Evolutionary conservation across 1,284 basidiomycete species (phyloP).

Genomic region (Wallemia hederae): DNA sequence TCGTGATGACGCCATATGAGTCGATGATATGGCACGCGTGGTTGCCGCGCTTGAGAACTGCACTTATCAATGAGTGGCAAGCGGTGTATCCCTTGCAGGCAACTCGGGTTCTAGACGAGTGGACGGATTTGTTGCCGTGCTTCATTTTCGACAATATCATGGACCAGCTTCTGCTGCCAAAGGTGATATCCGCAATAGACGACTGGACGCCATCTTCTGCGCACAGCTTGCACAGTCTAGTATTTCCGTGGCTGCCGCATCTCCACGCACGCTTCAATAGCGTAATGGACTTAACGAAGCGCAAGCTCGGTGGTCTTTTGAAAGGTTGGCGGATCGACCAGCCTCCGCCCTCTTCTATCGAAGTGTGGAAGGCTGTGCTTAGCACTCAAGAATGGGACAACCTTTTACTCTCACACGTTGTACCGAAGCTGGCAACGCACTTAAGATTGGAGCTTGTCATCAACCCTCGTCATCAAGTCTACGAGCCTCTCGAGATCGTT

Average conservation of each 20-base stretch:
- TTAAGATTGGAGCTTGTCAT: conserved; percentile 56
- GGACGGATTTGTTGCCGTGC: conserved; percentile 55
- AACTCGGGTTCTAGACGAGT: conserved; percentile 56
- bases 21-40: conserved; percentile 76
- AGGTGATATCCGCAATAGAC: conserved; percentile 51
- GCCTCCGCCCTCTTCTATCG: conserved; percentile 1
- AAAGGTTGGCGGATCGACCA: conserved; percentile 36
- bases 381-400: conserved; percentile 59
- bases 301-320: conserved; percentile 51
- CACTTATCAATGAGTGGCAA: conserved; percentile 53
- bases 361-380: conserved; percentile 27
- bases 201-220: conserved; percentile 43
- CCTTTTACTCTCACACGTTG: conserved; percentile 59
- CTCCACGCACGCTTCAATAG: conserved; percentile 49
- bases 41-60: conserved; percentile 72
- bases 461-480: conserved; percentile 64
- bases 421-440: conserved; percentile 55
- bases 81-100: conserved; percentile 40
- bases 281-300: conserved; percentile 50
- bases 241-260: conserved; percentile 88
- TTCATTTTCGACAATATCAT: conserved; percentile 86
- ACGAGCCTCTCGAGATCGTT: conserved; percentile 48
- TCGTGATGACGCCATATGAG: conserved; percentile 75
- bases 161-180: conserved; percentile 80
- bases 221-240: conserved; percentile 36